Evolutionary conservation across 1,284 basidiomycete genomes (phyloP).

Genomic region (Ceratobasidium sp.): DNA sequence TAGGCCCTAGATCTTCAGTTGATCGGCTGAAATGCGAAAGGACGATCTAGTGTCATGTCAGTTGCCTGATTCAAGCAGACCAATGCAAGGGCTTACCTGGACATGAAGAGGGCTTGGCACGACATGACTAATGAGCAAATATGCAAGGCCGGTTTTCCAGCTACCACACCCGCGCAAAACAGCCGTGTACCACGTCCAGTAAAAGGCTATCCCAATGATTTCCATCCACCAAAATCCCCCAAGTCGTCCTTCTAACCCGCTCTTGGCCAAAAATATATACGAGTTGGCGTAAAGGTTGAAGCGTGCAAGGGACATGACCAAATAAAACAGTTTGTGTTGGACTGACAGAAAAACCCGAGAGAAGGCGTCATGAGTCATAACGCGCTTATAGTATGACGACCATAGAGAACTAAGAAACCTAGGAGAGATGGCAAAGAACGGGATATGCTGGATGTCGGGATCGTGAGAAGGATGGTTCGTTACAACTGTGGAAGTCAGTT

Average conservation of each 20-base stretch:
- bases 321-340: slow-evolving; percentile 94
- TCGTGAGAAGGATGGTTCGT: slow-evolving; percentile 98
- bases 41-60: slow-evolving; percentile 74
- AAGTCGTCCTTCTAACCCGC: slow-evolving; percentile 65
- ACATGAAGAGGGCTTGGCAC: slow-evolving; percentile 86
- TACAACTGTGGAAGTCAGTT: slow-evolving; percentile 67
- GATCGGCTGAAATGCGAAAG: slow-evolving; percentile 98
- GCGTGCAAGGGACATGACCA: slow-evolving; percentile 89
- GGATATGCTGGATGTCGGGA: slow-evolving; percentile 94
- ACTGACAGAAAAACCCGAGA: slow-evolving; percentile 72
- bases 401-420: slow-evolving; percentile 85
- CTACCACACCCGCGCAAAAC: slow-evolving; percentile 69
- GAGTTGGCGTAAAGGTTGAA: slow-evolving; percentile 96
- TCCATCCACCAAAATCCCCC: slow-evolving; percentile 79
- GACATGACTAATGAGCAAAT: slow-evolving; percentile 79
- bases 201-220: slow-evolving; percentile 69
- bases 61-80: background rate
- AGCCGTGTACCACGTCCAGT: slow-evolving; percentile 79
- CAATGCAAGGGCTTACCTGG: slow-evolving; percentile 55
- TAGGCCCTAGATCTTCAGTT: slow-evolving; percentile 87
- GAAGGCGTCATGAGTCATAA: slow-evolving; percentile 80
- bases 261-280: slow-evolving; percentile 76
- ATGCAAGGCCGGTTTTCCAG: slow-evolving; percentile 70
- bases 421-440: slow-evolving; percentile 94
- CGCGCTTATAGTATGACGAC: slow-evolving; percentile 94